These are phyloP conservation scores for Plasmodium vivax DNA, from an alignment of 169 alveolate genomes.

Conservation along the genomic window DNA sequence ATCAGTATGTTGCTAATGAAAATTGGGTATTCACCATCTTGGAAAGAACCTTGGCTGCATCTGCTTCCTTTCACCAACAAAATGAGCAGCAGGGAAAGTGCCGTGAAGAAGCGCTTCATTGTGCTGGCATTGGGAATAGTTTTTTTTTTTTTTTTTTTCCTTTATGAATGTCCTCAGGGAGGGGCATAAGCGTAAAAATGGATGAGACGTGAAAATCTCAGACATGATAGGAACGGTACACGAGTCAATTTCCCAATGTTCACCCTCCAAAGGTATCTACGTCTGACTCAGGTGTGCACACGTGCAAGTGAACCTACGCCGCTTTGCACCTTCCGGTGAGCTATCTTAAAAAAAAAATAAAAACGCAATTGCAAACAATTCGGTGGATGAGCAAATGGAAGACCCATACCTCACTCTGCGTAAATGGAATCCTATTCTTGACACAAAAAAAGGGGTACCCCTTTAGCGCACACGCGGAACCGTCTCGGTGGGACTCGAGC, in stretches of 20 bases:
- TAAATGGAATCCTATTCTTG: not conserved
- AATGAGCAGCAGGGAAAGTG: not conserved
- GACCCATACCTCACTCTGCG: not conserved
- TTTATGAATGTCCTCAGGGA: not conserved
- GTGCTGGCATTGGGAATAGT: not conserved
- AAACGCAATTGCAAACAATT: not conserved
- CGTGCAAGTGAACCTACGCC: not conserved
- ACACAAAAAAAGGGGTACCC: not conserved
- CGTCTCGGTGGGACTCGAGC: not conserved
- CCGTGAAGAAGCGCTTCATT: not conserved
- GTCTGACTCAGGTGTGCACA: not conserved
- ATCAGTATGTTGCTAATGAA: slow-evolving; percentile 39
- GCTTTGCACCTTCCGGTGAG: not conserved
- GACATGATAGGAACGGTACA: not conserved
- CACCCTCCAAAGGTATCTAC: not conserved
- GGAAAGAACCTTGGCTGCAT: not conserved
- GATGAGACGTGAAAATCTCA: not conserved
- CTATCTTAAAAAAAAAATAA: not conserved
- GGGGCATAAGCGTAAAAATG: not conserved
- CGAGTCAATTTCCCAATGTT: not conserved
- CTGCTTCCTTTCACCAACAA: not conserved
- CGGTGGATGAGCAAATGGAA: not conserved
- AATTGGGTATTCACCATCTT: not conserved
- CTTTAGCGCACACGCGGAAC: not conserved
- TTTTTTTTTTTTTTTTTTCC: not conserved